Evolutionary conservation across 495 filamentous ascomycete genomes (phyloP).

Genomic region (Penicillium robsamsonii): DNA sequence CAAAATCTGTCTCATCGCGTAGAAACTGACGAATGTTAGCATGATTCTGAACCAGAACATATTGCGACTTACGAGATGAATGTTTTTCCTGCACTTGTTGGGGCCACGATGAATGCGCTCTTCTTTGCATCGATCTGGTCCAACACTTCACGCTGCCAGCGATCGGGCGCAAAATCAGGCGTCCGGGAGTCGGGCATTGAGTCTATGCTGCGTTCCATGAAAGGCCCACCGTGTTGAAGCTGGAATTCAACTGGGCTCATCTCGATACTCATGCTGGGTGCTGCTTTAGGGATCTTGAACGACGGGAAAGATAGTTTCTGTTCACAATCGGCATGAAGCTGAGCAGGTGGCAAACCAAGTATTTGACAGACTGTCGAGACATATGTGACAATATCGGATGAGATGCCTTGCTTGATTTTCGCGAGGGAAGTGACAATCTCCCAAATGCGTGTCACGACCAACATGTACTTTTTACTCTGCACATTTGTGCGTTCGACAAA

Average conservation of each 20-base stretch:
- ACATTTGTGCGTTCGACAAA: conserved; percentile 4
- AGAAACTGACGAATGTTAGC: conserved; percentile 50
- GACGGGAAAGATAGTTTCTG: conserved; percentile 38
- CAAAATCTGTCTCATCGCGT: conserved; percentile 75
- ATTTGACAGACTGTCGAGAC: conserved; percentile 25
- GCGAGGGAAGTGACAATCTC: conserved; percentile 16
- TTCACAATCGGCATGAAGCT: conserved; percentile 4
- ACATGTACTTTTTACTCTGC: not conserved
- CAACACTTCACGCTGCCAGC: conserved; percentile 71
- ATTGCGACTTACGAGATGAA: conserved; percentile 47
- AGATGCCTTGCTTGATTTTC: conserved; percentile 25
- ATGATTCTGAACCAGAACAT: not conserved
- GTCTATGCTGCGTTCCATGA: conserved; percentile 70
- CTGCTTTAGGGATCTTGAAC: conserved; percentile 14
- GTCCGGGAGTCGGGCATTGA: conserved; percentile 63
- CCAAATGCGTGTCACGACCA: conserved; percentile 19
- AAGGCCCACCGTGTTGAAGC: conserved; percentile 65
- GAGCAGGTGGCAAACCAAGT: conserved; percentile 25
- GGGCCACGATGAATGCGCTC: conserved; percentile 72
- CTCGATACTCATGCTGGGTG: conserved; percentile 20
- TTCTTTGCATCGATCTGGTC: conserved; percentile 67
- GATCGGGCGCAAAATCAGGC: conserved; percentile 65
- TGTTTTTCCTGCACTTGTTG: conserved; percentile 68
- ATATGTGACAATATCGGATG: conserved; percentile 20
- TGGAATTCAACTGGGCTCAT: conserved; percentile 55